Evolutionary conservation across 1,284 basidiomycete genomes (phyloP).

Genomic region (Phenoliferia sp.): DNA sequence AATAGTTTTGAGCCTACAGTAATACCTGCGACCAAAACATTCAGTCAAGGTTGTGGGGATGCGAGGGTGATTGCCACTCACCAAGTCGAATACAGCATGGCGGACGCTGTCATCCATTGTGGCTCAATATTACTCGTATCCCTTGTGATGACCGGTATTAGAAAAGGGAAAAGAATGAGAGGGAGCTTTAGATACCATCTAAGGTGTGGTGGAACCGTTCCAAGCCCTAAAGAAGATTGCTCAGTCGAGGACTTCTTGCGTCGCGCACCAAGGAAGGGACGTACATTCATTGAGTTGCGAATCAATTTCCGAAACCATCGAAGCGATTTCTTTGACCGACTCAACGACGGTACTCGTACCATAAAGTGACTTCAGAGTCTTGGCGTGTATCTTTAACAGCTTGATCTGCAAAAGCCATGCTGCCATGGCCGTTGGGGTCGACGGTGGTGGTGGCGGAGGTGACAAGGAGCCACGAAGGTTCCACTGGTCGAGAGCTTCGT

Average conservation of each 20-base stretch:
- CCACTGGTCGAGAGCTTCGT: constrained; percentile 49
- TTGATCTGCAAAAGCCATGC: neutral
- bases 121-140: neutral
- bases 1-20: neutral
- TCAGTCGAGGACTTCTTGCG: no score
- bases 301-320: constrained; percentile 15
- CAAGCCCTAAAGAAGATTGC: constrained; percentile 10
- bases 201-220: constrained; percentile 14
- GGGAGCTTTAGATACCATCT: constrained; percentile 6
- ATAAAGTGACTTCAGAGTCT: neutral
- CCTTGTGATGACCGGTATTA: neutral
- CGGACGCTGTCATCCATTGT: neutral
- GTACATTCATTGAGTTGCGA: constrained; percentile 17
- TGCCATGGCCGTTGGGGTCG: neutral
- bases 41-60: neutral
- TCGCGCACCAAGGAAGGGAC: neutral
- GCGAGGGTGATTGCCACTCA: no score
- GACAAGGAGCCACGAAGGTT: constrained; percentile 6
- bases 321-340: neutral
- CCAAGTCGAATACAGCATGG: neutral
- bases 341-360: neutral
- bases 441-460: neutral
- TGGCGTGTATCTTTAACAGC: neutral
- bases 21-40: constrained; percentile 4
- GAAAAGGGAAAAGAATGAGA: neutral